Conservation (phyloP, 805 yeast genomes). For the Torulaspora gathmanii region DNA sequence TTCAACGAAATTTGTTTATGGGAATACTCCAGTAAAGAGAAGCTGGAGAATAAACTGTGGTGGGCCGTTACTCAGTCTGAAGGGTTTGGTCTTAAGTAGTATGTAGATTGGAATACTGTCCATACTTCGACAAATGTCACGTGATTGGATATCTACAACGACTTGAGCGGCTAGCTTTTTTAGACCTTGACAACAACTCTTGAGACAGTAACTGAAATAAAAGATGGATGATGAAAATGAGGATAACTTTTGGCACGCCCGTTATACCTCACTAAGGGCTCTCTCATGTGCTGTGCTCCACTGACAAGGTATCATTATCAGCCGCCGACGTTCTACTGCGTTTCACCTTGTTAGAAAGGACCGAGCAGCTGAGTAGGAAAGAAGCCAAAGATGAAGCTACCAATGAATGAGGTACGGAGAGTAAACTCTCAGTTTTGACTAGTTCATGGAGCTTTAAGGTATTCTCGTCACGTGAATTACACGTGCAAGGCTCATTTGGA, state of each 20-base stretch:
- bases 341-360: no score
- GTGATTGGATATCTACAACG: neutral
- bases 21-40: conserved; percentile 54
- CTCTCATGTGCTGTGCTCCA: no score
- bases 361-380: no score
- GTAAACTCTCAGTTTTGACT: neutral
- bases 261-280: no score
- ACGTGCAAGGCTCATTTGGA: neutral
- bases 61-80: conserved; percentile 72
- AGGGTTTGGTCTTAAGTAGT: conserved; percentile 75
- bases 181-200: neutral
- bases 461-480: neutral
- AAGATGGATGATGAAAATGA: neutral
- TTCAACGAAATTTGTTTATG: conserved; percentile 83
- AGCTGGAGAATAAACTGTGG: conserved; percentile 53
- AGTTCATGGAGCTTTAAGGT: neutral
- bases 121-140: neutral
- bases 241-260: no score
- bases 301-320: no score
- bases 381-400: no score
- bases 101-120: neutral
- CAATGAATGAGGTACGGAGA: no score
- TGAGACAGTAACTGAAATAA: neutral
- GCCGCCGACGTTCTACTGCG: no score
- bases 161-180: neutral